Evolutionary conservation across 2,329 filamentous ascomycete species (phyloP).

Genomic region (Scedosporium boydii): DNA sequence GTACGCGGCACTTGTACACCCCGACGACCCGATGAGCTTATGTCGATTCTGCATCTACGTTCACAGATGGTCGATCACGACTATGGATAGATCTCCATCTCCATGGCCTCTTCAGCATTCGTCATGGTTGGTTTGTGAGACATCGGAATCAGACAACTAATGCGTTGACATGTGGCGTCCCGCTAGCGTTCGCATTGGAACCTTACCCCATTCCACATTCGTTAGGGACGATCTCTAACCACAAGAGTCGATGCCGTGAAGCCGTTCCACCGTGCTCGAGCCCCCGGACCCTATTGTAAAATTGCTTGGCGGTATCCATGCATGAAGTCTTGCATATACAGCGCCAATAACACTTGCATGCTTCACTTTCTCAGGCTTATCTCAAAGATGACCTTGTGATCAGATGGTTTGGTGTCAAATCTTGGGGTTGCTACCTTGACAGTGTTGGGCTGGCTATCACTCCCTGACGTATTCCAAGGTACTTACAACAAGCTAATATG

Average conservation of each 20-base stretch:
- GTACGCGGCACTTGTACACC: background rate
- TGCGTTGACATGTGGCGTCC: background rate
- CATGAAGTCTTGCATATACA: background rate
- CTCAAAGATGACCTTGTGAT: background rate
- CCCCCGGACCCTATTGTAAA: background rate
- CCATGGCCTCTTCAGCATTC: background rate
- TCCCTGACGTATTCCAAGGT: background rate
- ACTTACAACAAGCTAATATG: background rate
- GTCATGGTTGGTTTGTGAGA: background rate
- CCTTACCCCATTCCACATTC: background rate
- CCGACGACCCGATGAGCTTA: background rate
- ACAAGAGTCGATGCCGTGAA: background rate
- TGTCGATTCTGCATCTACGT: background rate
- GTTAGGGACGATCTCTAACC: background rate
- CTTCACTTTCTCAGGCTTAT: background rate
- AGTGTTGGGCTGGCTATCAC: too few species aligned
- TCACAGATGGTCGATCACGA: too few species aligned
- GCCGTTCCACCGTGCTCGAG: background rate
- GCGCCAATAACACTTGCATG: background rate
- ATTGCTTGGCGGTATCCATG: background rate
- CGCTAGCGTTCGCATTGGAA: background rate
- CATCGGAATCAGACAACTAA: background rate
- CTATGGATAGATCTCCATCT: background rate
- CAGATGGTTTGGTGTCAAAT: background rate
- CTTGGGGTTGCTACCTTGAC: too few species aligned